Conservation (phyloP, 768 basidiomycete species). For the Xerocomellus amylosporus region DNA sequence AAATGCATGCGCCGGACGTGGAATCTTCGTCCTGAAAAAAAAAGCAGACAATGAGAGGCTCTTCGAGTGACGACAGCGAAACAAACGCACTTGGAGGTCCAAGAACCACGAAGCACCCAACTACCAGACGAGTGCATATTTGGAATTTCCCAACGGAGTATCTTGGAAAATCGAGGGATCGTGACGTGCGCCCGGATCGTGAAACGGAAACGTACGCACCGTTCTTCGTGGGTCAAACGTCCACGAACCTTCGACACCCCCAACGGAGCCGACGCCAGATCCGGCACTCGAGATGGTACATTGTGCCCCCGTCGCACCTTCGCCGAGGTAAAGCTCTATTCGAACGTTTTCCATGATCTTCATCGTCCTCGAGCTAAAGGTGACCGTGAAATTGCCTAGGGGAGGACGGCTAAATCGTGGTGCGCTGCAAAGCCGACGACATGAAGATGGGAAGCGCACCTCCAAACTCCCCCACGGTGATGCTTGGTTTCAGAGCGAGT, state of each 20-base stretch:
- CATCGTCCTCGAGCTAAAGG: slow-evolving; percentile 59
- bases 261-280: slow-evolving; percentile 42
- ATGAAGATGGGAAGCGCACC: slow-evolving; percentile 15
- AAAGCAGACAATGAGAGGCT: slow-evolving; percentile 4
- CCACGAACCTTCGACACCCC: slow-evolving; percentile 64
- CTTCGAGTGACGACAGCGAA: background rate
- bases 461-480: slow-evolving; percentile 30
- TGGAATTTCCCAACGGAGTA: slow-evolving; percentile 77
- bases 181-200: background rate
- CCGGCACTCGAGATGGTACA: slow-evolving; percentile 63
- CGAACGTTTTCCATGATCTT: slow-evolving; percentile 69
- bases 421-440: background rate
- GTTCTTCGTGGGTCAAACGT: slow-evolving; percentile 68
- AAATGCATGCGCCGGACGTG: slow-evolving; percentile 73
- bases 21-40: slow-evolving; percentile 35
- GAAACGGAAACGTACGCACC: slow-evolving; percentile 36
- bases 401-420: background rate
- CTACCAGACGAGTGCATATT: slow-evolving; percentile 62
- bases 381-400: slow-evolving; percentile 60
- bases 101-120: slow-evolving; percentile 77
- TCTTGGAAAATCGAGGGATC: slow-evolving; percentile 37
- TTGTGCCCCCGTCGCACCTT: slow-evolving; percentile 68
- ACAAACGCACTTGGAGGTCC: slow-evolving; percentile 56
- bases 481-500: slow-evolving; percentile 47
- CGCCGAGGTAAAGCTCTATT: slow-evolving; percentile 73